These are phyloP conservation scores for Wickerhamiella pararugosa DNA, from an alignment of 1,139 yeast species.

Conservation along the genomic window DNA sequence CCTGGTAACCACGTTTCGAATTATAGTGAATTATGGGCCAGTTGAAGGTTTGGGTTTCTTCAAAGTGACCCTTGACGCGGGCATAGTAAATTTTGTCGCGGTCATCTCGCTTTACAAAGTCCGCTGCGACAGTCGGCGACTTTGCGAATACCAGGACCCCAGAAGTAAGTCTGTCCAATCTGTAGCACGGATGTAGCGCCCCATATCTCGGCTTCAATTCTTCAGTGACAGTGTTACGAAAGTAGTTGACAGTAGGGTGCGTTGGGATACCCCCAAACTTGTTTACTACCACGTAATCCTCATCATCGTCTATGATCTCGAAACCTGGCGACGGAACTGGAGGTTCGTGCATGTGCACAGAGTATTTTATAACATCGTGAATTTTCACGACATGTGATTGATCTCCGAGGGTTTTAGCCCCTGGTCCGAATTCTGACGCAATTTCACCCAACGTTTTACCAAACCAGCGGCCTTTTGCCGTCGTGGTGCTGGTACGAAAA, in stretches of 20 bases:
- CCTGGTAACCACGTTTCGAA: slow-evolving; percentile 14
- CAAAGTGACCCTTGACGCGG: slow-evolving; percentile 6
- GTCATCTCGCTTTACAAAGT: slow-evolving; percentile 17
- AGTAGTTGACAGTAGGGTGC: slow-evolving; percentile 61
- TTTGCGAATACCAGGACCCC: slow-evolving; percentile 53
- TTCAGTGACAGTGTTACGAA: slow-evolving; percentile 47
- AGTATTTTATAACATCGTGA: slow-evolving; percentile 12
- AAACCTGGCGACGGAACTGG: slow-evolving; percentile 5
- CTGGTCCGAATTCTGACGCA: slow-evolving; percentile 12
- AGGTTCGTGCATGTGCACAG: slow-evolving; percentile 17
- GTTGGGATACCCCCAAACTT: slow-evolving; percentile 71
- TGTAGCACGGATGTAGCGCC: slow-evolving; percentile 31
- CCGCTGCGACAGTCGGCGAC: slow-evolving; percentile 30
- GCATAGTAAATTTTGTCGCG: slow-evolving; percentile 13
- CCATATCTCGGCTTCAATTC: slow-evolving; percentile 20
- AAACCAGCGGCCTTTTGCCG: slow-evolving; percentile 17
- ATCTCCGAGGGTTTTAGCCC: slow-evolving; percentile 9
- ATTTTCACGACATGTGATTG: slow-evolving; percentile 7
- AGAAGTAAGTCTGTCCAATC: slow-evolving; percentile 62
- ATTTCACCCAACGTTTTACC: slow-evolving; percentile 11
- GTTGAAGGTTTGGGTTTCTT: slow-evolving; percentile 8
- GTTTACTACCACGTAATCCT: slow-evolving; percentile 41
- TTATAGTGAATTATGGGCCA: slow-evolving; percentile 14
- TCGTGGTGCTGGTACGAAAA: slow-evolving; percentile 10
- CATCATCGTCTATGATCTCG: slow-evolving; percentile 30